Evolutionary conservation across 805 yeast species (phyloP).

Genomic region (Yarrowia divulgata): DNA sequence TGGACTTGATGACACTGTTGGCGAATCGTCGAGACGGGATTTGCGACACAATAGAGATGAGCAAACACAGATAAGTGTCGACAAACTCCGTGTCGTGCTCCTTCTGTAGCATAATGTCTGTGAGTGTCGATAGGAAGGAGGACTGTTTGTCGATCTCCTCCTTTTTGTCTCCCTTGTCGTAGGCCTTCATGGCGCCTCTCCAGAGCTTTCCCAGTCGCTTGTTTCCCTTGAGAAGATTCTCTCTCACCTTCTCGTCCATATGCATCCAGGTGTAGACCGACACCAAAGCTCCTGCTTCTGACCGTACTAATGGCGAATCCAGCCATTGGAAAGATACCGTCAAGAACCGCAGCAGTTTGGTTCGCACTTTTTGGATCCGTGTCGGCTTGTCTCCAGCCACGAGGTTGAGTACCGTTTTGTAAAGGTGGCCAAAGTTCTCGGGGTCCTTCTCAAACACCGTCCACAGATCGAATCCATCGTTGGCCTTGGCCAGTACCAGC

Average conservation of each 20-base stretch:
- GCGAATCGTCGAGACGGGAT: constrained; percentile 54
- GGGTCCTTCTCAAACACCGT: constrained; percentile 44
- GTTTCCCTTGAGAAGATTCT: constrained; percentile 42
- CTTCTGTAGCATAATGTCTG: constrained; percentile 15
- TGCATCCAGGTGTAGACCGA: constrained; percentile 51
- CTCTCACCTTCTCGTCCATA: constrained; percentile 43
- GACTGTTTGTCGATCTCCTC: constrained; percentile 40
- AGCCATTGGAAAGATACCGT: constrained; percentile 45
- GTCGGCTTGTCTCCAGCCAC: constrained; percentile 42
- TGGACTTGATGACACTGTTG: constrained; percentile 49
- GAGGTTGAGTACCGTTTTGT: constrained; percentile 49
- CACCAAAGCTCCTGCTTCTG: constrained; percentile 49
- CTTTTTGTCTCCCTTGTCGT: constrained; percentile 42
- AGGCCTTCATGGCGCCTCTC: constrained; percentile 43
- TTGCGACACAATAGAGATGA: constrained; percentile 51
- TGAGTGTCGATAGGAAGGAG: constrained; percentile 2
- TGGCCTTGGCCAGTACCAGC: constrained; percentile 16
- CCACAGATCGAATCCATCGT: constrained; percentile 37
- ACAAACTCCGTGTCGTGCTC: constrained; percentile 18
- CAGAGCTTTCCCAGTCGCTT: constrained; percentile 45
- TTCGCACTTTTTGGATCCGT: constrained; percentile 34
- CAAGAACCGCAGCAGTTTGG: constrained; percentile 46
- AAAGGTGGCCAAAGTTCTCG: constrained; percentile 47
- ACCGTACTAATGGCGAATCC: constrained; percentile 44
- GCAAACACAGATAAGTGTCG: constrained; percentile 41